A percentile compares a stretch with the other conserved stretches of the same genome.
Conservation (phyloP, 106 monocot species). For the Iris macrosiphon region DNA sequence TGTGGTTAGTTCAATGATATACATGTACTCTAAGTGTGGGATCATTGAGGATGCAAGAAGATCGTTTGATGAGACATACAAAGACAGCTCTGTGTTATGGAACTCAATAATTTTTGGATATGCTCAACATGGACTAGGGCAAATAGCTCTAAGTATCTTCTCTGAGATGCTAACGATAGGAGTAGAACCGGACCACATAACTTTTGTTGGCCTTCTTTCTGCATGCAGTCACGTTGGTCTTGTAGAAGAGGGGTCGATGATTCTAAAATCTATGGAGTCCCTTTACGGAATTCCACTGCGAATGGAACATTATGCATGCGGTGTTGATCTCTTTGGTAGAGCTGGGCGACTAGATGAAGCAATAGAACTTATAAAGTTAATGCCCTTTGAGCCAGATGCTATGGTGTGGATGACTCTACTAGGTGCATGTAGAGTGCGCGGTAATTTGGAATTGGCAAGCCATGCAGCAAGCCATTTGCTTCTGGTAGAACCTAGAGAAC, state of each 20-base stretch:
- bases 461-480: constrained; percentile 33
- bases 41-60: constrained; percentile 46
- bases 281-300: constrained; percentile 35
- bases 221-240: constrained; percentile 80
- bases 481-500: constrained; percentile 29
- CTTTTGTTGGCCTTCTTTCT: constrained; percentile 69
- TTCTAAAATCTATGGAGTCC: constrained; percentile 43
- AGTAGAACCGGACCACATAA: constrained; percentile 61
- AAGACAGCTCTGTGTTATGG: constrained; percentile 57
- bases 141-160: constrained; percentile 43
- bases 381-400: constrained; percentile 70
- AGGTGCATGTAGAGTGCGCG: constrained; percentile 67
- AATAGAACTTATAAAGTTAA: constrained; percentile 39
- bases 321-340: constrained; percentile 75
- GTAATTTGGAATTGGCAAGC: constrained; percentile 55
- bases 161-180: constrained; percentile 37
- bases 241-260: constrained; percentile 39
- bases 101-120: constrained; percentile 76
- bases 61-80: constrained; percentile 41
- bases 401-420: constrained; percentile 73
- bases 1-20: constrained; percentile 63
- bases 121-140: constrained; percentile 64
- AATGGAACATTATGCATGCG: constrained; percentile 94
- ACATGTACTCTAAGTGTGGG: constrained; percentile 80
- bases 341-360: constrained; percentile 55